Base-by-base conservation (phyloP, 192 early-diverging fungal species). In the Kickxella alabastrina region DNA sequence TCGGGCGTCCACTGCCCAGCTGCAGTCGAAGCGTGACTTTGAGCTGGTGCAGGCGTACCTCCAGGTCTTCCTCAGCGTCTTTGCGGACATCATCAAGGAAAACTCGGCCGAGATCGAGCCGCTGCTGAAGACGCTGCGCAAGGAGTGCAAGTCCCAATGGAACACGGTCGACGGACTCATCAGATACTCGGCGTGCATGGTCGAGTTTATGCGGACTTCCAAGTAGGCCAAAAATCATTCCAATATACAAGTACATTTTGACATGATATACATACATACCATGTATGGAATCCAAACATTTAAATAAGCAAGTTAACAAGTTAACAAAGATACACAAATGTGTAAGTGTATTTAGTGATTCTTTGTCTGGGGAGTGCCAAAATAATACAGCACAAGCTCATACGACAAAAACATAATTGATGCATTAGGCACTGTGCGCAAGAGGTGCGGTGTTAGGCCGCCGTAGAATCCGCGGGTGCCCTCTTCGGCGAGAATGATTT, bases 371-470 rank as follows among this genome's bases (percentile, higher is more conserved):
- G 41, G 17, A 1, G 61, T 52, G 39, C 71, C 71, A 59, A 69
- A 76, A 26, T 65, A 61, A 24, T 85, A 66, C 25, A 89, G 54
- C 27, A 91, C 83, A 14, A 83, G 63, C 50, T 93, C 91, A 45
- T 91, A 93, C 10, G 84, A 82, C 43, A 91, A 79, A 57, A 98
- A 97, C 85, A 97, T 83, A 48, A 95, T 94, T 6, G 91, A 88
- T 0, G 95, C 93, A 65, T 97, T 97, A 0, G 95, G 95, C 7
- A 97, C 93, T 0, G 93, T 92, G 40, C 95, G 83, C 79, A 95
- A 73, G 43, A 98, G 72, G 74, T 97, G 93, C 2, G 93, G 89
- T 12, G 90, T 87, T 81, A 98, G 81, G n/a, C 95, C 95, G 39
- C 93, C 91, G 54, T 98, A 98, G 17, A 98, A 65, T 2, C 89